Conservation (phyloP, 2,329 filamentous ascomycete genomes). For the Fusarium sp. region DNA sequence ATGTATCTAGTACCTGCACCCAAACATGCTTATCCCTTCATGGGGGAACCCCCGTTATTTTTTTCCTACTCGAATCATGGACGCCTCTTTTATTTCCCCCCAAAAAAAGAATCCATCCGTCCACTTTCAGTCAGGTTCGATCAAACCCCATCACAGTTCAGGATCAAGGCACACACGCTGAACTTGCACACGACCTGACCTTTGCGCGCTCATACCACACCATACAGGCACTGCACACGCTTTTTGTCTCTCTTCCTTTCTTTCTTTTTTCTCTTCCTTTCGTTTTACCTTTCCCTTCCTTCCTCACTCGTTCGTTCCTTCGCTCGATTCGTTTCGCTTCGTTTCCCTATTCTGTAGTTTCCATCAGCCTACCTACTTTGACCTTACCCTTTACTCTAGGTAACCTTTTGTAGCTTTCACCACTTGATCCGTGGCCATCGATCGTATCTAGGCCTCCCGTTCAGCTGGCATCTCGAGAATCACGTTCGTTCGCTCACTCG, state of each 20-base stretch:
- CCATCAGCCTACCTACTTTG: slow-evolving; percentile 21
- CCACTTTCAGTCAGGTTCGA: slow-evolving; percentile 13
- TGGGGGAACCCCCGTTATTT: slow-evolving; percentile 11
- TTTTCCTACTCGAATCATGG: slow-evolving; percentile 22
- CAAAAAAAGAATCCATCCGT: slow-evolving; percentile 37
- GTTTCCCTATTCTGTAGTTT: slow-evolving; percentile 34
- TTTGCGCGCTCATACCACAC: slow-evolving; percentile 11
- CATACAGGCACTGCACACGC: slow-evolving; percentile 28
- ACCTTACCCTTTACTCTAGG: not conserved
- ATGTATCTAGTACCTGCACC: slow-evolving; percentile 30
- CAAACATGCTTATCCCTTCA: slow-evolving; percentile 9
- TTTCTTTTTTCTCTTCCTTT: slow-evolving; percentile 5
- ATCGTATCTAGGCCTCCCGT: slow-evolving; percentile 14
- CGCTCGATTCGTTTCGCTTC: slow-evolving; percentile 28
- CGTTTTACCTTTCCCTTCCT: slow-evolving; percentile 12
- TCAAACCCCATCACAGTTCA: slow-evolving; percentile 37
- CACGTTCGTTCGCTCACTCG: slow-evolving; percentile 38
- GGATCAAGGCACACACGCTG: slow-evolving; percentile 41
- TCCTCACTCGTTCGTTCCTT: slow-evolving; percentile 33
- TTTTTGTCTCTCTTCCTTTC: slow-evolving; percentile 24
- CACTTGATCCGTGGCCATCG: slow-evolving; percentile 24
- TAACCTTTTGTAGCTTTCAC: slow-evolving; percentile 26
- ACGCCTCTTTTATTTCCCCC: slow-evolving; percentile 15
- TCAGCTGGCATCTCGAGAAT: slow-evolving; percentile 26
- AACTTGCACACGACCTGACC: slow-evolving; percentile 37